Evolutionary conservation across 192 early-diverging fungal genomes (phyloP).

Genomic region (Coemansia sp.): DNA sequence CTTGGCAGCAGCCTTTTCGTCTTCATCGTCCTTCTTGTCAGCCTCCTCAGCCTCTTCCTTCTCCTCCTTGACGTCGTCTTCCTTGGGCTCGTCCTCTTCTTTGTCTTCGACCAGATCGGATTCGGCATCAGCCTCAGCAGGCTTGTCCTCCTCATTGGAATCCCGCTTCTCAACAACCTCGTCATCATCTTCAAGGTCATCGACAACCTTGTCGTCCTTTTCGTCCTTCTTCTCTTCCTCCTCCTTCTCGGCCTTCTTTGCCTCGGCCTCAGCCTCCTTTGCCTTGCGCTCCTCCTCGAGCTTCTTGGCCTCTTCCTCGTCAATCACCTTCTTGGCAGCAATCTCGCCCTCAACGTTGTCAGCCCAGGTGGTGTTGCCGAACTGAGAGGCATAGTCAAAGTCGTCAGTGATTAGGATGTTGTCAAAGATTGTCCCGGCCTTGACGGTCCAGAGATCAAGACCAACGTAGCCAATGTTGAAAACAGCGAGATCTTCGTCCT

Average conservation of each 20-base stretch:
- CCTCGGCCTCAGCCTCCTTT: conserved; percentile 29
- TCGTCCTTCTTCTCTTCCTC: conserved; percentile 16
- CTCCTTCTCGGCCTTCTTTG: conserved; percentile 22
- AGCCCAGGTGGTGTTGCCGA: conserved; percentile 68
- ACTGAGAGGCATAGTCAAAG: conserved; percentile 72
- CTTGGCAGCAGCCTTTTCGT: conserved; percentile 7
- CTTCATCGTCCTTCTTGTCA: conserved; percentile 12
- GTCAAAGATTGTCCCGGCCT: conserved; percentile 86
- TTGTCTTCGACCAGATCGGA: too few relatives aligned
- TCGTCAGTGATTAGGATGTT: conserved; percentile 91
- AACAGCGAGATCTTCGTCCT: conserved; percentile 76
- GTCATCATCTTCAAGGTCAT: conserved; percentile 8
- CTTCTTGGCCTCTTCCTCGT: conserved; percentile 52
- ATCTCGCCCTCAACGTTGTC: conserved; percentile 67
- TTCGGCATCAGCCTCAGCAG: conserved; percentile 15
- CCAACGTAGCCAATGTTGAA: conserved; percentile 88
- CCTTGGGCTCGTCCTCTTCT: neutral
- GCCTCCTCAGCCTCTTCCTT: conserved; percentile 12
- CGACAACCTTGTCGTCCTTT: neutral
- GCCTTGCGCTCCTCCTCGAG: conserved; percentile 51
- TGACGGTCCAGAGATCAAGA: conserved; percentile 97
- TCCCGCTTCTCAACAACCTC: conserved; percentile 9
- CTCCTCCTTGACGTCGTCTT: conserved; percentile 6
- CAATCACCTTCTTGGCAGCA: conserved; percentile 63
- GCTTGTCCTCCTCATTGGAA: conserved; percentile 8